phyloP scores from a whole-genome alignment of 345 rosid species.

The Triadica sebifera region DNA sequence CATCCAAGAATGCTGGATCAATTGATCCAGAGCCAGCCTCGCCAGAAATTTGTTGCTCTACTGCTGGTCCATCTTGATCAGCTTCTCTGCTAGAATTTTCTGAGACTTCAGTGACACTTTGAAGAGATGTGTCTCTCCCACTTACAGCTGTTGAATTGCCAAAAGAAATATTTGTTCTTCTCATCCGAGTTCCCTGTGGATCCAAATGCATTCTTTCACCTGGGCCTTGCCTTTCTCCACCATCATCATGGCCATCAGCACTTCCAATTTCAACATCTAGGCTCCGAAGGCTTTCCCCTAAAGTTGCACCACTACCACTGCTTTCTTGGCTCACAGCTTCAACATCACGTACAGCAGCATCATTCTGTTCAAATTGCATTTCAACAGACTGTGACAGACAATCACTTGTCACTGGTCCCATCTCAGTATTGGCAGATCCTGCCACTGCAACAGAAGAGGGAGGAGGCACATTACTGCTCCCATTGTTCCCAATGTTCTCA shows the following conservation, averaged over 20 bases:
- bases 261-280: constrained; percentile 98
- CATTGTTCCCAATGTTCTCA: constrained; percentile 49
- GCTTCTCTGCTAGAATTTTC: constrained; percentile 85
- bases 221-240: constrained; percentile 82
- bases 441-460: constrained; percentile 39
- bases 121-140: constrained; percentile 78
- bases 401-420: constrained; percentile 44
- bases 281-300: constrained; percentile 96
- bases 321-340: constrained; percentile 99
- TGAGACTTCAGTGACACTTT: constrained; percentile 88
- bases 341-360: constrained; percentile 70
- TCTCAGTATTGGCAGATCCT: constrained; percentile 45
- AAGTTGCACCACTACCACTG: constrained; percentile 90
- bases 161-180: constrained; percentile 61
- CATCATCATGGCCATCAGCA: constrained; percentile 98
- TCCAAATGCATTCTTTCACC: constrained; percentile 54
- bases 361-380: constrained; percentile 92
- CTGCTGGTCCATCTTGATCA: constrained; percentile 67
- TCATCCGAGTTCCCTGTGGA: constrained; percentile 58
- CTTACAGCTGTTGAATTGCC: constrained; percentile 48
- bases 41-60: constrained; percentile 61
- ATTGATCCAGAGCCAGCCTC: constrained; percentile 71
- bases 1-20: constrained; percentile 97
- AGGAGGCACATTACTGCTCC: constrained; percentile 38
- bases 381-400: constrained; percentile 65